Base-by-base conservation (phyloP, 2,329 filamentous ascomycete genomes). In the Diaporthe nobilis region DNA sequence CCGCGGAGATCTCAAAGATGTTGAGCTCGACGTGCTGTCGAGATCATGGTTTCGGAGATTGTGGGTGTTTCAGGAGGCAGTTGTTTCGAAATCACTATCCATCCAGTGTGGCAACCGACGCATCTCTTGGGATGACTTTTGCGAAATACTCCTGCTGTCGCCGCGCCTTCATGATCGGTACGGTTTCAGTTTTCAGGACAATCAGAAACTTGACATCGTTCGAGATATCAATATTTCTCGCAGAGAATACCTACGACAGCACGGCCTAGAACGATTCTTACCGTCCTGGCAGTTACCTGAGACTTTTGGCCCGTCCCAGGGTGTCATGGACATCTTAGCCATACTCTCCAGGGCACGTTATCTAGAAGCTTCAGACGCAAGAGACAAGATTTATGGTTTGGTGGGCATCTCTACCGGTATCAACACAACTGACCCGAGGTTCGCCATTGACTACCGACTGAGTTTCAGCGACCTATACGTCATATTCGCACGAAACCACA, bases 321-420 rank as follows among this genome's bases (percentile, higher is more conserved):
- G 58, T 10, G 34, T 28, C 37, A 61, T 61, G 58, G 13, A 25
- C 15, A 63, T 63, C 2, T 31, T 63, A 15, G 8, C 58, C 15
- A 63, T 63, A 7, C 39, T 63, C 3, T 63, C 58, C 15, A 63
- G 39, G 15, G 58, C 39, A 20, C 37, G 37, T 10, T 63, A 63
- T 63, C 58, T 63, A 28, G 58, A 63, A 20, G 58, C 58, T 44
- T 63, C 58, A 44, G 58, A 63, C n/a, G n/a, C 37, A 17, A 39
- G 58, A 63, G 58, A 63, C n/a, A 63, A 63, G 17, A 63, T 63
- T 12, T 63, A 63, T n/a, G 58, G 58, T 10, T 7, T 63, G 39
- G 58, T 63, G 37, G 58, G 58, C 8, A 63, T 63, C 37, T 63
- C 58, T 5, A 63, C 58, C 4, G 58, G 58, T 2, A 63, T 63